phyloP scores from a whole-genome alignment of 345 rosid genomes.

The Corymbia maculata region DNA sequence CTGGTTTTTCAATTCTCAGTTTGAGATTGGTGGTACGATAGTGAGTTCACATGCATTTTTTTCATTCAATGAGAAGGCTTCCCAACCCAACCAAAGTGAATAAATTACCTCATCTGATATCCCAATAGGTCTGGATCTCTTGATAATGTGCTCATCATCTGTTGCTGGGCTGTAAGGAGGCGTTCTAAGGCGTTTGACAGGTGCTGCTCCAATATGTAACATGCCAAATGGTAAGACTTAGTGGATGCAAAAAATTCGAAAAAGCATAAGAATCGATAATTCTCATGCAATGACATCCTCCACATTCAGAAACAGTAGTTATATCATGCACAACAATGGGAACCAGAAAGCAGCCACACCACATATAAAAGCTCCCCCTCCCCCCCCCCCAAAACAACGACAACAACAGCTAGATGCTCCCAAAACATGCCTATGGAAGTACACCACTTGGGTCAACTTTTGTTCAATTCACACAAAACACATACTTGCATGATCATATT shows the following conservation, averaged over 20 bases:
- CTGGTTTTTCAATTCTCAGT: not conserved
- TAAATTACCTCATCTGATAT: constrained; percentile 57
- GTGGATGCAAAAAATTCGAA: not conserved
- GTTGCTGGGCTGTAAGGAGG: constrained; percentile 67
- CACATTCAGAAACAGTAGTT: not conserved
- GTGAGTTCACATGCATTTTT: not conserved
- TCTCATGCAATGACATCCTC: not conserved
- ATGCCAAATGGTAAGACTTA: not conserved
- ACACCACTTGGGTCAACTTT: not conserved
- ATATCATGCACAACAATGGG: not conserved
- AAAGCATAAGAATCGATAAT: not conserved
- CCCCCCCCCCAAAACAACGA: fast-evolving
- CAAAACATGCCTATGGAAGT: not conserved
- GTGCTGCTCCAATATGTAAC: constrained; percentile 15
- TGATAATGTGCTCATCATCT: constrained; percentile 56
- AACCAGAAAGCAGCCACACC: not conserved
- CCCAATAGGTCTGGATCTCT: constrained; percentile 68
- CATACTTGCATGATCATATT: not conserved
- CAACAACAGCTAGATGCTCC: not conserved
- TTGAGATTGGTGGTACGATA: not conserved
- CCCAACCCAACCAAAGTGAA: not conserved
- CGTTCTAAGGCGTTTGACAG: constrained; percentile 63
- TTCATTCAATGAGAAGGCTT: not conserved
- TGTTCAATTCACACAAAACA: not conserved
- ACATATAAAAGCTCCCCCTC: not conserved